These are phyloP conservation scores for Orbilia blumenaviensis DNA, from an alignment of 2,329 filamentous ascomycete genomes.

Conservation along the genomic window DNA sequence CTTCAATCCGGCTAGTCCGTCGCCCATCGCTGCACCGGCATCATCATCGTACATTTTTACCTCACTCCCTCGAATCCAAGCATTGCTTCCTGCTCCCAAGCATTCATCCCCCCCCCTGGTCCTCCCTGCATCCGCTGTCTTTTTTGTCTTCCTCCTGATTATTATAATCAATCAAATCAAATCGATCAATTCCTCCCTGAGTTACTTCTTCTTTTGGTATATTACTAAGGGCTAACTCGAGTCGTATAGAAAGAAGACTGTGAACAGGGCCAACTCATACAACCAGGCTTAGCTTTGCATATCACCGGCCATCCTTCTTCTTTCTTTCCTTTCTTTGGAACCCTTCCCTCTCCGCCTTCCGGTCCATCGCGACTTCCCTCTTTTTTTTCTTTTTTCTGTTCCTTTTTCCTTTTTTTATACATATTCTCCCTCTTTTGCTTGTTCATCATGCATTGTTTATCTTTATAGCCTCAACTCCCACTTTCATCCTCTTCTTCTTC, in stretches of 20 bases:
- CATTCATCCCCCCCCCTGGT: background rate
- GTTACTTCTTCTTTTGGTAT: too few species aligned
- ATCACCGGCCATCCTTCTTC: too few species aligned
- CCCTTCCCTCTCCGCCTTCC: too few species aligned
- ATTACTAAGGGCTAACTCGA: background rate
- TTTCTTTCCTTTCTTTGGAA: background rate
- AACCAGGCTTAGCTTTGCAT: constrained; percentile 14
- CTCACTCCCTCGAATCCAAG: too few species aligned
- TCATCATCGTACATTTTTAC: constrained; percentile 23
- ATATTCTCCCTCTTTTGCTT: background rate
- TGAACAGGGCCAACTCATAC: too few species aligned
- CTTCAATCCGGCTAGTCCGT: background rate
- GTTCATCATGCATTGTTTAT: constrained; percentile 40
- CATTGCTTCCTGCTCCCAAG: background rate
- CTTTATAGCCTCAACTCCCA: constrained; percentile 43
- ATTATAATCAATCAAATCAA: too few species aligned
- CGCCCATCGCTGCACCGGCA: background rate
- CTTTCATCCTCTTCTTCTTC: background rate
- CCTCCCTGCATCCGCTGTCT: background rate
- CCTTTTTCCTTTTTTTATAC: background rate
- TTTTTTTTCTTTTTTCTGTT: background rate
- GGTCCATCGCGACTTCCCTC: background rate
- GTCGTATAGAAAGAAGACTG: too few species aligned
- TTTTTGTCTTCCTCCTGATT: background rate
- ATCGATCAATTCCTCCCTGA: too few species aligned